Percentiles rank a stretch among this genome's conserved stretches.
Conservation (phyloP, 768 basidiomycete genomes). For the Xerocomus spinulosus region DNA sequence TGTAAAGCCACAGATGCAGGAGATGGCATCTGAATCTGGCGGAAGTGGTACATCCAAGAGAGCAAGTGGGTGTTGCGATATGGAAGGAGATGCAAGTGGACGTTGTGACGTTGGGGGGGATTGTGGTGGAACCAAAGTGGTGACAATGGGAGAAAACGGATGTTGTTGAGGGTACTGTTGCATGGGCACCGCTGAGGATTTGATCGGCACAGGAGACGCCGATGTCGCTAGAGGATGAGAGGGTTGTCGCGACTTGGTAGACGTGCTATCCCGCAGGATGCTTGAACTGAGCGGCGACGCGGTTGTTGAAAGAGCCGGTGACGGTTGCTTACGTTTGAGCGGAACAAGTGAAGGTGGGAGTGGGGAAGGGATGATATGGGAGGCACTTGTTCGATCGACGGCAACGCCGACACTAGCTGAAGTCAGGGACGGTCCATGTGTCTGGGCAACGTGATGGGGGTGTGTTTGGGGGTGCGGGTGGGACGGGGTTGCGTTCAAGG, state of each 20-base stretch:
- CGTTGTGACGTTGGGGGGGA: conserved; percentile 11
- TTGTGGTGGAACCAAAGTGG: conserved; percentile 12
- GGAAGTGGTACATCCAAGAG: conserved; percentile 21
- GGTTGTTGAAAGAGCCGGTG: conserved; percentile 15
- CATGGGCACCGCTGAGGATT: conserved; percentile 11
- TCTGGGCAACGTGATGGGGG: conserved; percentile 20
- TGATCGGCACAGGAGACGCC: conserved; percentile 13
- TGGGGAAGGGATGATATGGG: conserved; percentile 19
- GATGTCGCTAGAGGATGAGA: conserved; percentile 16
- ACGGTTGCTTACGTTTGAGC: conserved; percentile 39
- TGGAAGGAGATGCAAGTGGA: conserved; percentile 17
- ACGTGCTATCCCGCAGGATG: conserved; percentile 3
- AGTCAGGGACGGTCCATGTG: conserved; percentile 28
- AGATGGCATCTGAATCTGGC: conserved; percentile 45
- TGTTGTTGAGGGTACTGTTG: conserved; percentile 14
- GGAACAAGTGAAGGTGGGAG: conserved; percentile 32
- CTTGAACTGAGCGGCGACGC: conserved; percentile 7
- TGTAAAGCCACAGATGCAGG: conserved; percentile 70
- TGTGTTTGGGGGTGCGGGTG: conserved; percentile 25
- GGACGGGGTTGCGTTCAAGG: conserved; percentile 30
- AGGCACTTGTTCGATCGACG: conserved; percentile 19
- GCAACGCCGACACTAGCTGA: conserved; percentile 22
- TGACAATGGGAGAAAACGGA: conserved; percentile 17
- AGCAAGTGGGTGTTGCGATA: conserved; percentile 17
- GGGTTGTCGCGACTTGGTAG: conserved; percentile 14